Percentiles rank a stretch among this genome's conserved stretches.
These are phyloP conservation scores for Meira nashicola DNA, from an alignment of 1,284 basidiomycete species.

Conservation along the genomic window DNA sequence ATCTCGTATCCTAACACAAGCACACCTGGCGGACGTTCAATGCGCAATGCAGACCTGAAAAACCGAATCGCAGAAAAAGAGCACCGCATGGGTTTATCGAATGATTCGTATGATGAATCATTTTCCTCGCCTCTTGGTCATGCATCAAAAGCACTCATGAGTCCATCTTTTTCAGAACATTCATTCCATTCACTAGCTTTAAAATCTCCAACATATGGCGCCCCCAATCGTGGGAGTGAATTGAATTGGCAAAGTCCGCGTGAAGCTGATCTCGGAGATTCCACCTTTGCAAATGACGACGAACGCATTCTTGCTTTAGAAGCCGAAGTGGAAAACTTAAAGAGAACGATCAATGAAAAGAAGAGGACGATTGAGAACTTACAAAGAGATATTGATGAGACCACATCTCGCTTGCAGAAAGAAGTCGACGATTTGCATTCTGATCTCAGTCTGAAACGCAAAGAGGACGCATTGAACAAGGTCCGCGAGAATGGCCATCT, in stretches of 20 bases:
- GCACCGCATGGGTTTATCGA: no score
- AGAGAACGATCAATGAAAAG: background rate
- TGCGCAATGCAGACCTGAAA: no score
- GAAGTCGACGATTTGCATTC: background rate
- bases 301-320: background rate
- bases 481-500: slow-evolving; percentile 2
- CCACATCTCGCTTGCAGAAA: background rate
- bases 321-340: background rate
- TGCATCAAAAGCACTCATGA: no score
- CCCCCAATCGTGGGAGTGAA: background rate
- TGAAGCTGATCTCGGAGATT: background rate
- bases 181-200: background rate
- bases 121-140: no score
- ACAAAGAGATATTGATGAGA: slow-evolving; percentile 4
- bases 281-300: background rate
- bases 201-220: background rate
- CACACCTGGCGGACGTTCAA: no score
- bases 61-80: no score
- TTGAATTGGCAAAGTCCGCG: background rate
- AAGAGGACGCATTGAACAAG: slow-evolving; percentile 4
- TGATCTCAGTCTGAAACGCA: background rate
- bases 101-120: no score
- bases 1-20: no score
- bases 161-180: no score
- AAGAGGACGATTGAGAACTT: background rate